A percentile compares a stretch with the other conserved stretches of the same genome.
Conservation (phyloP, 106 monocot genomes). For the Hemerocallis citrina region DNA sequence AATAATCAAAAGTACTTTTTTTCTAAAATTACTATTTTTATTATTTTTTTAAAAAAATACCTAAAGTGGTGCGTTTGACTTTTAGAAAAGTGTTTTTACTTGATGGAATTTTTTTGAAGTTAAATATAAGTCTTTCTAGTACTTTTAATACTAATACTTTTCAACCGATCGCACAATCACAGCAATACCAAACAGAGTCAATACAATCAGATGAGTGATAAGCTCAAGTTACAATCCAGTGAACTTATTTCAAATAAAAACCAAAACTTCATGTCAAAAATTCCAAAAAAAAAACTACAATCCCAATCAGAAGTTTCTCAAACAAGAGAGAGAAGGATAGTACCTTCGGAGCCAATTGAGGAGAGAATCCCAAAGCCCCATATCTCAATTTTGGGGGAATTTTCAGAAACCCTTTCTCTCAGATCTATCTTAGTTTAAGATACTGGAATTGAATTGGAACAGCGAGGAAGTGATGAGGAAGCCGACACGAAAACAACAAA, state of each 20-base stretch:
- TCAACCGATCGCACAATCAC: neutral
- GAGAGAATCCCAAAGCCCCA: neutral
- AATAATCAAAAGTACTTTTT: too few relatives aligned
- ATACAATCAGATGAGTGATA: neutral
- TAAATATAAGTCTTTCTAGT: too few relatives aligned
- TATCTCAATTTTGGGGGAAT: neutral
- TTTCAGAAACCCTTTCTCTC: neutral
- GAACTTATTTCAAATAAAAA: neutral
- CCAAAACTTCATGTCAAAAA: neutral
- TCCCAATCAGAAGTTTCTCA: neutral
- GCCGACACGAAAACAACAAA: too few relatives aligned
- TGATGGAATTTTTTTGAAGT: too few relatives aligned
- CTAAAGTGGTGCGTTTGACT: too few relatives aligned
- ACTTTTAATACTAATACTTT: too few relatives aligned
- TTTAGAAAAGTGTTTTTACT: too few relatives aligned
- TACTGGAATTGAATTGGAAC: too few relatives aligned
- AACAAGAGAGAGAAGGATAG: neutral
- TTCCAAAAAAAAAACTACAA: neutral
- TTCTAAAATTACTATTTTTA: too few relatives aligned
- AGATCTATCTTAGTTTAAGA: neutral
- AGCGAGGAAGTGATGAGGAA: too few relatives aligned
- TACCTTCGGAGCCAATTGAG: constrained; percentile 5
- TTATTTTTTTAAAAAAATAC: too few relatives aligned
- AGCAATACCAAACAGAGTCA: neutral
- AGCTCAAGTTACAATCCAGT: neutral